Evolutionary conservation across 2,329 filamentous ascomycete species (phyloP), one percentile per base, ranked within the genome.

Genomic region (Fusarium domesticum): DNA sequence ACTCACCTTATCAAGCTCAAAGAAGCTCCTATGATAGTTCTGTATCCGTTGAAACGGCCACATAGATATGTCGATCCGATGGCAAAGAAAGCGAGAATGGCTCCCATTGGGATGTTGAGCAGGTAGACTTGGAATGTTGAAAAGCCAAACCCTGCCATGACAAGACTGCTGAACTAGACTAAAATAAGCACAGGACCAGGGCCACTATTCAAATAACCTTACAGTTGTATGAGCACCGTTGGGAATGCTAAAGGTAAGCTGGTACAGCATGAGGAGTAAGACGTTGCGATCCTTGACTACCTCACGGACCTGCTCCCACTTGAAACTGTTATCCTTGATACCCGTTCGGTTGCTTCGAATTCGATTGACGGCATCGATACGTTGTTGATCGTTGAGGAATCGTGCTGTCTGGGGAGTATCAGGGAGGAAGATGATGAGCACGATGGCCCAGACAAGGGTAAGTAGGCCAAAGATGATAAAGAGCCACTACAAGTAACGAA

Each of bases 381-480:
- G 48, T 1, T 58, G 50, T 6, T 49, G 35, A 10, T 56, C 41
- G 2, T 30, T 35, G 14, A 58, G 55, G 19, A 58, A 57, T 0
- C 46, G 44, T 0, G 56, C 55, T 14, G 43, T 52, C 3, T 43
- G 19, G 1, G 56, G 56, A 0, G 50, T 49, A 3, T 58, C 48
- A 1, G 55, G 55, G 0, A 58, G 33, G 10, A 57, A 58, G 3
- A 58, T 25, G 2, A 33, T 31, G 1, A 58, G 18, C 0, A 58
- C 39, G 0, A 46, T 31, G 0, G 48, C 53, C 55, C 55, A 58
- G 7, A 36, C 38, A 0, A 58, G 48, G 1, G 56, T 58, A 5
- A 58, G 54, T 2, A 56, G 38, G 0, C 55, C 55, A 5, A 58
- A 58, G 3, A 58, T 58, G 18, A 58, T 48, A 1, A 57, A 58